Evolutionary conservation across 108 stramenopile species (phyloP).

Genomic region (Conticribra guillardii): DNA sequence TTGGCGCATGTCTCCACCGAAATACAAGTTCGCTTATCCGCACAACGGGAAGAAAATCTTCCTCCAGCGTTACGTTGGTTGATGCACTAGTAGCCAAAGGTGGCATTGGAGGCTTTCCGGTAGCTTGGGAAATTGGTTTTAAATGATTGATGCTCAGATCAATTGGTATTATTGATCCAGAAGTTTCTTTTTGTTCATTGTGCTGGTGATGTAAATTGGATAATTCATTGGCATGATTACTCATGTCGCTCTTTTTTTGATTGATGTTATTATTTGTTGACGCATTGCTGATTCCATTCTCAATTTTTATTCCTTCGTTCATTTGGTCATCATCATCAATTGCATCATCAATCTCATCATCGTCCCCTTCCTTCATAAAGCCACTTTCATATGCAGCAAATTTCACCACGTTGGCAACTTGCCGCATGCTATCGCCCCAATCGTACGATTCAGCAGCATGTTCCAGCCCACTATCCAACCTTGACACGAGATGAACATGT

Average conservation of each 20-base stretch:
- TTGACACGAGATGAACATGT: neutral
- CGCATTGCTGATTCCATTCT: too few species aligned
- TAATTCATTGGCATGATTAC: neutral
- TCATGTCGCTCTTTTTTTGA: neutral
- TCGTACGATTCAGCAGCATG: neutral
- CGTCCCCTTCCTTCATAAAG: neutral
- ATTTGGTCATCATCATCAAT: neutral
- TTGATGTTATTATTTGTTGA: neutral
- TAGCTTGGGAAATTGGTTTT: neutral
- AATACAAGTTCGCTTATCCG: neutral
- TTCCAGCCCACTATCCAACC: neutral
- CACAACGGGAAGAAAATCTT: conserved; percentile 3
- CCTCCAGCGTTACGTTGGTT: neutral
- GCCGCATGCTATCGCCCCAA: too few species aligned
- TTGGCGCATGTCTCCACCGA: neutral
- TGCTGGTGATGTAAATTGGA: too few species aligned
- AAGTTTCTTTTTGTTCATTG: neutral
- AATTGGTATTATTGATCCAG: conserved; percentile 8
- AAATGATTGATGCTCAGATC: conserved; percentile 6
- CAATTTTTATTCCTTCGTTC: too few species aligned
- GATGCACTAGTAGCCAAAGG: neutral
- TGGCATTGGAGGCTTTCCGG: neutral
- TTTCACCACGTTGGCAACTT: too few species aligned
- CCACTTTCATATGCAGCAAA: neutral
- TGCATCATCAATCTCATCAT: neutral